These are phyloP conservation scores for Aegilops bicornis DNA, from an alignment of 176 grass and related monocot genomes.

Conservation along the genomic window DNA sequence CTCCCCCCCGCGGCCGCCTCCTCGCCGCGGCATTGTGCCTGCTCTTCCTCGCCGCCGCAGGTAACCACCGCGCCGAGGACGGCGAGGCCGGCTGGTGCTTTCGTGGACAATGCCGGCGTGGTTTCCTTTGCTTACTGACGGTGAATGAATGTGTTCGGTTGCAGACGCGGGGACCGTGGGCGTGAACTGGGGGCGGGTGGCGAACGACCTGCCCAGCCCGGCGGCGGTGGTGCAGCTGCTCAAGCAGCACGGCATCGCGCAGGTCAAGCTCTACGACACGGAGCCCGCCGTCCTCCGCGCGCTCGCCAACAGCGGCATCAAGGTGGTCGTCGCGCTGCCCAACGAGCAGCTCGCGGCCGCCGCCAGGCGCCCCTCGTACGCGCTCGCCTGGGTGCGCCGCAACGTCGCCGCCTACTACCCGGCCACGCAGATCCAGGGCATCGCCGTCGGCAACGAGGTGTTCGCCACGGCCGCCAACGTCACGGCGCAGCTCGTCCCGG, in stretches of 20 bases:
- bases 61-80: not conserved
- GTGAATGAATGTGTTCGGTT: not conserved
- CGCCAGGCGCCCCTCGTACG: slow-evolving; percentile 41
- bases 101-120: slow-evolving; percentile 10
- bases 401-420: slow-evolving; percentile 82
- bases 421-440: slow-evolving; percentile 66
- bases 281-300: slow-evolving; percentile 67
- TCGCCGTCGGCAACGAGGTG: slow-evolving; percentile 91
- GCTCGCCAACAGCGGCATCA: slow-evolving; percentile 60
- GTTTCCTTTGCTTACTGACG: not conserved
- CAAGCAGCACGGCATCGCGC: slow-evolving; percentile 61
- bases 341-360: slow-evolving; percentile 63
- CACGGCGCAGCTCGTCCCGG: slow-evolving; percentile 52
- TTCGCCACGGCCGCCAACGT: slow-evolving; percentile 63
- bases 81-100: too few relatives aligned
- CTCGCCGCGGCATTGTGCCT: slow-evolving; percentile 34
- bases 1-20: not conserved
- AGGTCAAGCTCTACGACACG: slow-evolving; percentile 90
- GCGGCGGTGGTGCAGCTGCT: slow-evolving; percentile 73
- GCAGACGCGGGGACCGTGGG: slow-evolving; percentile 72
- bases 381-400: slow-evolving; percentile 64
- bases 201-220: slow-evolving; percentile 70
- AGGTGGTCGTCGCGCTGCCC: slow-evolving; percentile 71
- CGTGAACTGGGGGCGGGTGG: slow-evolving; percentile 89
- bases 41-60: slow-evolving; percentile 23